phyloP scores from a whole-genome alignment of 2,329 filamentous ascomycete species.

The Aspergillus oerlinghausenensis region DNA sequence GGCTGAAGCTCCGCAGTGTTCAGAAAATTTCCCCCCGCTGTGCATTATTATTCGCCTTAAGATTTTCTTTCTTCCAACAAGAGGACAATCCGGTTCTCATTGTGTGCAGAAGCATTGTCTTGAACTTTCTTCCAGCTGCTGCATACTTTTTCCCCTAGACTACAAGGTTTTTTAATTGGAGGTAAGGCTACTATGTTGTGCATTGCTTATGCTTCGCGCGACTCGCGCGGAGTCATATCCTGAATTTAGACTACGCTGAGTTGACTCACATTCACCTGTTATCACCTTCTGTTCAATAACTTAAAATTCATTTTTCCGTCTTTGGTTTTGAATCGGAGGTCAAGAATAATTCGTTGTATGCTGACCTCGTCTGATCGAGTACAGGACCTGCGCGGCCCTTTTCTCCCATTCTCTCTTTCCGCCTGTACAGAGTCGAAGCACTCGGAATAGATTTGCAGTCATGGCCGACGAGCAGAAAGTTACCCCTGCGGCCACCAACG shows the following conservation, averaged over 20 bases:
- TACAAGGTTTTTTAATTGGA: background rate
- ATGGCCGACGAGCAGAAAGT: constrained; percentile 39
- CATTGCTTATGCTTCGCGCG: background rate
- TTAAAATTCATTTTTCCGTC: background rate
- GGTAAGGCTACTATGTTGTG: background rate
- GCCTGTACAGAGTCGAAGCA: background rate
- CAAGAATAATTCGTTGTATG: background rate
- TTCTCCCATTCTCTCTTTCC: background rate
- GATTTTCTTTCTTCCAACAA: constrained; percentile 1
- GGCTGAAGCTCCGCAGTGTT: constrained; percentile 9
- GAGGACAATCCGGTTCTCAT: constrained; percentile 3
- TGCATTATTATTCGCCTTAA: constrained; percentile 5
- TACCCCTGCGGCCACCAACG: constrained; percentile 18
- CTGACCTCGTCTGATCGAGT: background rate
- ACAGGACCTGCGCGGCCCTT: background rate
- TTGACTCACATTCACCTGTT: background rate
- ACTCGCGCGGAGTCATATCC: background rate
- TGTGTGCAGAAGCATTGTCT: background rate
- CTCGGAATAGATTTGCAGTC: constrained; percentile 1
- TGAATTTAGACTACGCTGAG: background rate
- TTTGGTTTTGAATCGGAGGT: background rate
- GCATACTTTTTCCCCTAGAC: background rate
- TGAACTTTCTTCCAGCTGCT: background rate
- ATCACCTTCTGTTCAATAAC: background rate
- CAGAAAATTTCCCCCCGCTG: constrained; percentile 14